These are phyloP conservation scores for Talaromyces sp. DNA, from an alignment of 2,329 filamentous ascomycete genomes.

Conservation along the genomic window DNA sequence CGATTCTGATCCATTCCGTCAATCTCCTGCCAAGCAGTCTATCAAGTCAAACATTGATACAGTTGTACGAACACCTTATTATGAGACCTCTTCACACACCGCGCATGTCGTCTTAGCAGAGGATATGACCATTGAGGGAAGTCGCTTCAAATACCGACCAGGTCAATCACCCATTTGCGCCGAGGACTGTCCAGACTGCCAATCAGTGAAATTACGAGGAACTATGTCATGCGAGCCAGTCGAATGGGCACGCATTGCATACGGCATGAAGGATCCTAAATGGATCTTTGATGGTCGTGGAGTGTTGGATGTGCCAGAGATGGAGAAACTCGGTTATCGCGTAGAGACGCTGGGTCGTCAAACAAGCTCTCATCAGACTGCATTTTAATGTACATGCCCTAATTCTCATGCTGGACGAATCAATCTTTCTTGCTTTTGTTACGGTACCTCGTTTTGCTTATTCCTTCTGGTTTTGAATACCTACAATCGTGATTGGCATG, in stretches of 20 bases:
- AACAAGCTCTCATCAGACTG: conserved; percentile 12
- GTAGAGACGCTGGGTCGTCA: conserved; percentile 28
- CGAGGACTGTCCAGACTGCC: conserved; percentile 28
- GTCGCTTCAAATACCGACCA: conserved; percentile 23
- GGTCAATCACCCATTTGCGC: conserved; percentile 26
- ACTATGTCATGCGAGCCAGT: conserved; percentile 29
- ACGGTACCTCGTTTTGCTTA: background rate
- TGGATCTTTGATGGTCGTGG: conserved; percentile 51
- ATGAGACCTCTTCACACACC: background rate
- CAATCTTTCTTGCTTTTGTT: background rate
- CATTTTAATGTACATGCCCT: conserved; percentile 15
- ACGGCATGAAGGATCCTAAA: conserved; percentile 46
- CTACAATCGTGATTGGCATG: conserved; percentile 10
- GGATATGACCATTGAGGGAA: conserved; percentile 12
- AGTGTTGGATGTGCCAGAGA: conserved; percentile 32
- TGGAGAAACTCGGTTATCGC: conserved; percentile 36
- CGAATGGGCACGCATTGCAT: conserved; percentile 48
- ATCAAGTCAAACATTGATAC: background rate
- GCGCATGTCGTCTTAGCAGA: background rate
- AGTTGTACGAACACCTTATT: background rate
- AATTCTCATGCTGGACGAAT: conserved; percentile 11
- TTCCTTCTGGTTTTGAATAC: background rate
- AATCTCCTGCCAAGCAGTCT: conserved; percentile 20
- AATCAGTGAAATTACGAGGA: conserved; percentile 19
- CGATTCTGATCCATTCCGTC: conserved; percentile 53